Base-by-base conservation (phyloP, 805 yeast species). In the Wickerhamiella spandovensis region DNA sequence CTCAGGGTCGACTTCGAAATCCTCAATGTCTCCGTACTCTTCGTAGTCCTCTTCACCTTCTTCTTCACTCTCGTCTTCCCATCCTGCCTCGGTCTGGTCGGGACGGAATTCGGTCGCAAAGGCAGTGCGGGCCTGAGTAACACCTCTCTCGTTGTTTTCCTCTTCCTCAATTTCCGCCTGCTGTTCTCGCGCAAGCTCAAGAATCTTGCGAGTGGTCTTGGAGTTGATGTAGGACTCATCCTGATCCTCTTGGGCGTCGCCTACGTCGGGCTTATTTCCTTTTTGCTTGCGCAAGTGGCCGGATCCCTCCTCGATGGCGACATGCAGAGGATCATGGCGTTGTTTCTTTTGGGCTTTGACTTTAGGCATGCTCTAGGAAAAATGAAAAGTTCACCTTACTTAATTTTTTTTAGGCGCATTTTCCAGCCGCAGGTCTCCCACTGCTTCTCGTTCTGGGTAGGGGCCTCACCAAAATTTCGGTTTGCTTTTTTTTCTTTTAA, bases 161-260 rank as follows among this genome's bases (percentile, higher is more conserved):
- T 85, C 95, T 46, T 72, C 79, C 49, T 79, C 89, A 20, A 89
- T 64, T 63, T 92, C 99, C 44, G 84, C 88, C 67, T 88, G 96
- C 69, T 92, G 99, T 60, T 84, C 90, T 58, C 77, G 81, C 18
- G 98, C 99, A 54, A 92, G 72, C 64, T 84, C 85, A 57, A 92
- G 72, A 65, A 92, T 89, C 67, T 79, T 86, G 66, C 94, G 74
- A 1, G 97, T 85, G 28, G 86, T 70, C 18, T 78, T 72, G 18
- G 97, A 84, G 69, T 90, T 96, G 39, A 92, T 73, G 58, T 69
- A 82, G 43, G 74, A 79, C 45, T 81, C 88, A 23, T 74, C 81
- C 12, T 73, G 77, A 17, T 64, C 68, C 6, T 61, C 66, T 13
- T 63, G 70, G 25, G 65, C 71, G 8, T 46, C 51, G 8, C 49